Base-by-base conservation (phyloP, 805 yeast genomes). In the Saturnispora mendoncae region DNA sequence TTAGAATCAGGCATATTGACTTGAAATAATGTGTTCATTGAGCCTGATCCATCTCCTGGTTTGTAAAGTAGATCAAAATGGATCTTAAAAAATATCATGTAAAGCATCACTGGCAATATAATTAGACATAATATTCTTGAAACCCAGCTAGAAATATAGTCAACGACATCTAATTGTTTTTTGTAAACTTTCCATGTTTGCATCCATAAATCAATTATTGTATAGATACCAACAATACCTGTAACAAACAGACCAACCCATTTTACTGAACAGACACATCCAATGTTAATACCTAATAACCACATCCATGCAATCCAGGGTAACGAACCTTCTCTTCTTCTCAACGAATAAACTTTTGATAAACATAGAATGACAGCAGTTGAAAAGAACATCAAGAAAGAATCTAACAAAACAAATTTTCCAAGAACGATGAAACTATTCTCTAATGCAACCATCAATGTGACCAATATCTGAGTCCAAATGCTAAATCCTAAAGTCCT, bases 201-300 rank as follows among this genome's bases (percentile, higher is more conserved):
- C 78, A 72, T 69, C 95, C 97, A 92, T 54, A 92, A 68, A 54
- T 92, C 97, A 40, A 77, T 81, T 30, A 84, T 69, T 18, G 96
- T 87, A 64, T 90, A 85, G 47, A 86, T 73, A 37, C 99, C 99
- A 42, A 92, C 87, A 48, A 87, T 66, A 14, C 86, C 62, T 43
- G 94, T 90, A 46, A 85, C 84, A 55, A 92, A 83, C 24, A 83
- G 58, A 4, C 94, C 94, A 13, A 84, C 94, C 92, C 88, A 82
- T 60, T 84, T 84, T 8, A 82, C 84, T 33, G 87, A 78, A 52
- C 88, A 82, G 5, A 82, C 94, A 60, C 88, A 82, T 0, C 94
- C 94, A 43, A 84, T 72, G 6, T 83, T 73, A 2, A 78, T 19
- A 9, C 94, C 94, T 1, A 82, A 70, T 2, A 76, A 41, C 4